A percentile compares a stretch with the other conserved stretches of the same genome.
These are phyloP conservation scores for Phytophthora multivora DNA, from an alignment of 352 stramenopile species.

Conservation along the genomic window DNA sequence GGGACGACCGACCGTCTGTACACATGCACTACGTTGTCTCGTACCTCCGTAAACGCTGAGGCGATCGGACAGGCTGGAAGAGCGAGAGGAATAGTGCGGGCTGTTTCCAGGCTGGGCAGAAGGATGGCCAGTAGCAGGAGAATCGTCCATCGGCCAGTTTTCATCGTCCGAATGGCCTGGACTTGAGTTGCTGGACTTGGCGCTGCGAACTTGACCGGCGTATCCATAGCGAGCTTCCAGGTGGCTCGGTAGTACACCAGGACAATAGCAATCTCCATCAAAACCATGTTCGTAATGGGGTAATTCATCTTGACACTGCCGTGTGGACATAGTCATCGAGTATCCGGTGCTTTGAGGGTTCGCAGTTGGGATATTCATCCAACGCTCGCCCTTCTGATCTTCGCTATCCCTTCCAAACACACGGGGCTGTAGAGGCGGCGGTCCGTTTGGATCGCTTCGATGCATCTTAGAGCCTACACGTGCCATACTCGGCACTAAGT, in stretches of 20 bases:
- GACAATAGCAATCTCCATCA: conserved; percentile 41
- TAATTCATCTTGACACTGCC: conserved; percentile 30
- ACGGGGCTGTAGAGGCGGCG: conserved; percentile 1
- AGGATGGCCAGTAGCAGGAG: conserved; percentile 16
- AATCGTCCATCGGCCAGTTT: conserved; percentile 33
- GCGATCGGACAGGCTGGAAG: conserved; percentile 57
- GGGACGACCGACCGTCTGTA: conserved; percentile 19
- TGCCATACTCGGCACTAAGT: conserved; percentile 56
- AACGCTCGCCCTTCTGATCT: conserved; percentile 17
- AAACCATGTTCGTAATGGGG: conserved; percentile 41
- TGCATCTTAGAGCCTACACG: conserved; percentile 24
- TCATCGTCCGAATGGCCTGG: conserved; percentile 32
- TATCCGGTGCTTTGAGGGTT: conserved; percentile 25
- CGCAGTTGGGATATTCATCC: conserved; percentile 7
- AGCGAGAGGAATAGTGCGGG: conserved; percentile 70
- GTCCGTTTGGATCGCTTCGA: conserved; percentile 23
- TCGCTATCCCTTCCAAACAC: conserved; percentile 16
- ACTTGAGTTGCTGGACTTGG: conserved; percentile 39
- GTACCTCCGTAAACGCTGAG: conserved; percentile 61
- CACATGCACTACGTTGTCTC: conserved; percentile 23
- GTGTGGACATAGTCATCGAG: conserved; percentile 38
- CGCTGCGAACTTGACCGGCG: conserved; percentile 11
- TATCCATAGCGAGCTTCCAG: conserved; percentile 16
- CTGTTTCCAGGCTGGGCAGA: conserved; percentile 46
- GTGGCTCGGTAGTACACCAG: conserved; percentile 20